Conservation (phyloP, 352 stramenopile species). For the Aphanomyces stellatus region DNA sequence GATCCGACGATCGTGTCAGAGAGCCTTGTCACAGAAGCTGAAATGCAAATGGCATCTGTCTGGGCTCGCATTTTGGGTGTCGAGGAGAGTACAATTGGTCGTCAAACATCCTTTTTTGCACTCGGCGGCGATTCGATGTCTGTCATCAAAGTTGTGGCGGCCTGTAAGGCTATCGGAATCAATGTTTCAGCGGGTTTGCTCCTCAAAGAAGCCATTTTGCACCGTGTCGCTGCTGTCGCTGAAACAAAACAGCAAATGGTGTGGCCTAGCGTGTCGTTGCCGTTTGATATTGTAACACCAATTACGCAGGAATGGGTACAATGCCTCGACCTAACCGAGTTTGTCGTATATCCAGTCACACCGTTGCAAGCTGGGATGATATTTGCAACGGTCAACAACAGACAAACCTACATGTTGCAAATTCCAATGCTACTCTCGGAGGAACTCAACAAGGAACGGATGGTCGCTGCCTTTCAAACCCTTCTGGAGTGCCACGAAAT, state of each 20-base stretch:
- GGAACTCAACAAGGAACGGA: not conserved
- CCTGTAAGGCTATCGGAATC: not conserved
- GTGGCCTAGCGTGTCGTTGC: not conserved
- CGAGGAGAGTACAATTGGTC: too few species aligned
- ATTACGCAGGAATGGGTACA: not conserved
- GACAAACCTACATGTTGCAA: not conserved
- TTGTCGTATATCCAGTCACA: not conserved
- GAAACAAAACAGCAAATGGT: not conserved
- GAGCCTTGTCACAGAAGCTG: conserved; percentile 44
- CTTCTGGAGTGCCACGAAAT: not conserved
- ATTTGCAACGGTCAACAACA: not conserved
- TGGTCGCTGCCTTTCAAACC: not conserved
- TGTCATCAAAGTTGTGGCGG: too few species aligned
- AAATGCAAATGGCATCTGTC: conserved; percentile 52
- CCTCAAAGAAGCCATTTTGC: not conserved
- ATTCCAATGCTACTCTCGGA: not conserved
- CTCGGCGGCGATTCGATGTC: too few species aligned
- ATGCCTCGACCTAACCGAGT: too few species aligned
- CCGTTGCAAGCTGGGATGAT: not conserved
- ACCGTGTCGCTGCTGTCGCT: not conserved
- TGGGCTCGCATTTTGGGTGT: conserved; percentile 66
- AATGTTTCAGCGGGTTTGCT: not conserved
- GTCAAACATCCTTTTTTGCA: too few species aligned
- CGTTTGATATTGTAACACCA: not conserved
- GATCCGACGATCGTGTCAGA: too few species aligned